These are phyloP conservation scores for Phaeosphaeria sp. DNA, from an alignment of 2,329 filamentous ascomycete species.

Conservation along the genomic window DNA sequence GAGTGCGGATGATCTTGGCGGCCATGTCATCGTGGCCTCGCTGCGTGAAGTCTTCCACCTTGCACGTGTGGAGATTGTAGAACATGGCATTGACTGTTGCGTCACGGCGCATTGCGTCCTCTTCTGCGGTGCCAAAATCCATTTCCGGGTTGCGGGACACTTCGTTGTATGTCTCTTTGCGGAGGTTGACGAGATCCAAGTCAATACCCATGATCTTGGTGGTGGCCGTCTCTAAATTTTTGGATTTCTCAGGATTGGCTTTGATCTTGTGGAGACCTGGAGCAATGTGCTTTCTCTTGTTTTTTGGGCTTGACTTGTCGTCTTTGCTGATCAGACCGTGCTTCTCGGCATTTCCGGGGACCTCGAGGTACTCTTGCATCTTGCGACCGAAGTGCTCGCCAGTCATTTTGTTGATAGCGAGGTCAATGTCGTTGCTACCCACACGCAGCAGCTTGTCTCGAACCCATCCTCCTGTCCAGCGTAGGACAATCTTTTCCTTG, in stretches of 20 bases:
- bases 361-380: slow-evolving; percentile 72
- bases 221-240: slow-evolving; percentile 91
- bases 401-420: slow-evolving; percentile 85
- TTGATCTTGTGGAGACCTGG: slow-evolving; percentile 82
- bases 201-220: slow-evolving; percentile 85
- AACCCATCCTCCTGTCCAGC: slow-evolving; percentile 88
- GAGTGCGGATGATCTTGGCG: slow-evolving; percentile 78
- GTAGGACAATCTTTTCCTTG: slow-evolving; percentile 62
- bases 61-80: slow-evolving; percentile 83
- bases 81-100: slow-evolving; percentile 96
- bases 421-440: slow-evolving; percentile 81
- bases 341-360: slow-evolving; percentile 65
- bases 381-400: slow-evolving; percentile 76
- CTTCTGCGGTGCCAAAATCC: slow-evolving; percentile 90
- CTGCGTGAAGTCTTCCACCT: slow-evolving; percentile 84
- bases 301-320: slow-evolving; percentile 45
- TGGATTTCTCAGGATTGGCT: slow-evolving; percentile 93
- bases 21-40: slow-evolving; percentile 77
- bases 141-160: slow-evolving; percentile 89
- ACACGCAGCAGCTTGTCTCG: slow-evolving; percentile 80
- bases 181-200: slow-evolving; percentile 91
- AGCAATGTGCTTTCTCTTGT: slow-evolving; percentile 67
- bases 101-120: slow-evolving; percentile 89
- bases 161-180: slow-evolving; percentile 89
- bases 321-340: slow-evolving; percentile 59